phyloP scores from a whole-genome alignment of 805 yeast species.

The Maudiozyma bulderi region DNA sequence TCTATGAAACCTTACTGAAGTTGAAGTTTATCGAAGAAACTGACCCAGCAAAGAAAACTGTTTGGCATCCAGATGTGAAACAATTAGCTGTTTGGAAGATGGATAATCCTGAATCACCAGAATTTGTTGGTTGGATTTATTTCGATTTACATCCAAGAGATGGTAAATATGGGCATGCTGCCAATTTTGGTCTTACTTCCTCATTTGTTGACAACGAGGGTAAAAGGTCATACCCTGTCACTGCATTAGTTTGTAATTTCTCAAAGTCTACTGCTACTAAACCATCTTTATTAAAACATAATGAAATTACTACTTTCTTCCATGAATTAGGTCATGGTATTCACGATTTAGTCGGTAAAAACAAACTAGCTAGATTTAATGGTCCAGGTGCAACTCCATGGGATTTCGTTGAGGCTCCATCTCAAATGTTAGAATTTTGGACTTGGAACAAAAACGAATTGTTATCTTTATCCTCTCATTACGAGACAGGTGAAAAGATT shows the following conservation, averaged over 20 bases:
- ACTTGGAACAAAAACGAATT: slow-evolving; percentile 66
- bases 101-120: slow-evolving; percentile 38
- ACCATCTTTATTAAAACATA: slow-evolving; percentile 68
- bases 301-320: slow-evolving; percentile 74
- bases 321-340: slow-evolving; percentile 89
- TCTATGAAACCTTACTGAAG: slow-evolving; percentile 62
- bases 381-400: slow-evolving; percentile 67
- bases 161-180: slow-evolving; percentile 85
- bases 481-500: slow-evolving; percentile 47
- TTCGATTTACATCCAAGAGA: slow-evolving; percentile 79
- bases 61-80: slow-evolving; percentile 76
- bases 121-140: slow-evolving; percentile 68
- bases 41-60: slow-evolving; percentile 32
- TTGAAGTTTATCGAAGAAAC: slow-evolving; percentile 51
- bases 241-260: slow-evolving; percentile 78
- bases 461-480: slow-evolving; percentile 54
- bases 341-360: slow-evolving; percentile 63
- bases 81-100: slow-evolving; percentile 63
- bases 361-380: slow-evolving; percentile 56
- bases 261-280: slow-evolving; percentile 60
- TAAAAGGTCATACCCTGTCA: slow-evolving; percentile 50
- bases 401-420: slow-evolving; percentile 88
- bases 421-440: slow-evolving; percentile 84
- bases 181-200: slow-evolving; percentile 60
- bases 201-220: slow-evolving; percentile 46